A percentile compares a stretch with the other conserved stretches of the same genome.
phyloP scores from a whole-genome alignment of 1,284 basidiomycete genomes.

The Golubevia sp. region DNA sequence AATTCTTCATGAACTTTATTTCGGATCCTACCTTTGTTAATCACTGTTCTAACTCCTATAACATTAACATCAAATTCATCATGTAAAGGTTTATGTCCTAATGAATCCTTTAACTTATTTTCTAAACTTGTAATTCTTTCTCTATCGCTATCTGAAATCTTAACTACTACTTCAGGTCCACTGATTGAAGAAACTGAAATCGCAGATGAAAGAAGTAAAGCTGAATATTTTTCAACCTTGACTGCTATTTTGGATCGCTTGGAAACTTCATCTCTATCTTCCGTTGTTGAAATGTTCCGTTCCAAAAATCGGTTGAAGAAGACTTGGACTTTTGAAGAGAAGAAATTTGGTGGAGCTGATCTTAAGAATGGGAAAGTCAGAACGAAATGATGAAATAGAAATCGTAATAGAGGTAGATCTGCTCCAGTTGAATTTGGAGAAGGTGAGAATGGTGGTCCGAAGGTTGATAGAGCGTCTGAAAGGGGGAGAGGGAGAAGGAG shows the following conservation, averaged over 20 bases:
- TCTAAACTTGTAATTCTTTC: background rate
- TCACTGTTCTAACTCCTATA: constrained; percentile 42
- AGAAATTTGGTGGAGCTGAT: constrained; percentile 55
- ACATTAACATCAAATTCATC: constrained; percentile 49
- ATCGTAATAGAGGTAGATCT: constrained; percentile 49
- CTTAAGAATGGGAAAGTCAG: constrained; percentile 57
- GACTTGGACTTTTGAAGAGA: constrained; percentile 55
- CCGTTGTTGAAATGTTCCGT: constrained; percentile 42
- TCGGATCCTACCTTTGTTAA: constrained; percentile 39
- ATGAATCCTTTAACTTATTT: background rate
- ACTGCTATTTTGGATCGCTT: constrained; percentile 32
- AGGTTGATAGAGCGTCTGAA: constrained; percentile 50
- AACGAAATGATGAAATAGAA: constrained; percentile 57
- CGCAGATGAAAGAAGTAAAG: constrained; percentile 44
- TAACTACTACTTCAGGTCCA: constrained; percentile 44
- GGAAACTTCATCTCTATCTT: constrained; percentile 34
- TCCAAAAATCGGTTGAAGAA: constrained; percentile 52
- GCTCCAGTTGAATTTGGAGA: constrained; percentile 23
- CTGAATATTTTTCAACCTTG: constrained; percentile 38
- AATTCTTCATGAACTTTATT: constrained; percentile 70
- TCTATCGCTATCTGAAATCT: constrained; percentile 31
- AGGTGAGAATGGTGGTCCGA: constrained; percentile 56
- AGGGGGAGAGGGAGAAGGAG: too few relatives aligned
- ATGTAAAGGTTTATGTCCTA: background rate
- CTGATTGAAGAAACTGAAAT: constrained; percentile 29